Evolutionary conservation across 2,329 filamentous ascomycete species (phyloP).

Genomic region (Shiraia bambusicola): DNA sequence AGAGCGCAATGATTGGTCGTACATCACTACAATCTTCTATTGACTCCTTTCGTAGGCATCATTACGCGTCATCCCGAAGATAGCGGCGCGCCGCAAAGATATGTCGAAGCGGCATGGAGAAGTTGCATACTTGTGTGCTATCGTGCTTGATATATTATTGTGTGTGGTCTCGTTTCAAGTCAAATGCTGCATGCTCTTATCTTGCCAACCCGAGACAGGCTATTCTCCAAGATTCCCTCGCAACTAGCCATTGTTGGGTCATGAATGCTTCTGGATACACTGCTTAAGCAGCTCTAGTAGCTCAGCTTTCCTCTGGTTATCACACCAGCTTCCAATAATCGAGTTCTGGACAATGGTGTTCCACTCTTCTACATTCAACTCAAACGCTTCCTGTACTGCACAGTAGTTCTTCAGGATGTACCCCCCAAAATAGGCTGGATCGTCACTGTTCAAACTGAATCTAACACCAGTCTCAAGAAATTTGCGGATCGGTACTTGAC

Average conservation of each 20-base stretch:
- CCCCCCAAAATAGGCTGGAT: slow-evolving; percentile 60
- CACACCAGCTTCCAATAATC: slow-evolving; percentile 71
- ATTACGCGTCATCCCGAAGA: no score
- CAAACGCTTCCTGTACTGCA: slow-evolving; percentile 72
- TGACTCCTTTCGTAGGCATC: no score
- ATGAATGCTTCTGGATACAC: slow-evolving; percentile 15
- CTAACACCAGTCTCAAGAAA: slow-evolving; percentile 65
- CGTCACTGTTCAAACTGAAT: slow-evolving; percentile 68
- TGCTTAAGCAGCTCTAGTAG: slow-evolving; percentile 46
- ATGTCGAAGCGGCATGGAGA: no score
- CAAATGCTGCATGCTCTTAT: no score
- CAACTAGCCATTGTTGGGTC: no score
- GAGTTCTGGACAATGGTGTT: slow-evolving; percentile 60
- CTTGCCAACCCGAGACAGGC: no score
- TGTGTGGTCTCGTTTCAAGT: no score
- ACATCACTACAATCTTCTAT: slow-evolving; percentile 41
- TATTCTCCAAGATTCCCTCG: no score
- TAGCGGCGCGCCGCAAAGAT: no score
- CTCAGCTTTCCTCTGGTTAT: slow-evolving; percentile 61
- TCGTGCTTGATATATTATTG: no score
- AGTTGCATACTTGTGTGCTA: no score
- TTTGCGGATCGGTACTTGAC: slow-evolving; percentile 58
- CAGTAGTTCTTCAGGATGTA: slow-evolving; percentile 76
- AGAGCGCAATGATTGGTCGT: slow-evolving; percentile 62
- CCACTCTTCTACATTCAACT: slow-evolving; percentile 66